Evolutionary conservation across 2,329 filamentous ascomycete genomes (phyloP).

Genomic region (Nothophaeocryptopus gaeumannii): DNA sequence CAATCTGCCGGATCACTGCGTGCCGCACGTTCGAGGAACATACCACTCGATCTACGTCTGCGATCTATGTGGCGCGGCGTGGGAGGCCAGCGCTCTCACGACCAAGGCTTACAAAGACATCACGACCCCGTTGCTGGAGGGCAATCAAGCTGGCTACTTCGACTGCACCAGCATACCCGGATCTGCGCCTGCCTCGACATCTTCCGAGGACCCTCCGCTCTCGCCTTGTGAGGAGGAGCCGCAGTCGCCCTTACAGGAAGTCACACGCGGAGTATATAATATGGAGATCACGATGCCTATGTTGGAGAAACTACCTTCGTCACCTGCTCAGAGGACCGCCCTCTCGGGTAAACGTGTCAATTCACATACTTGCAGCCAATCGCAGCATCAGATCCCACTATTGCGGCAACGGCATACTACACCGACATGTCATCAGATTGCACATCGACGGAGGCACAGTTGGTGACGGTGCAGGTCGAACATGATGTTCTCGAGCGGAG

Average conservation of each 20-base stretch:
- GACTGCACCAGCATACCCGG: background rate
- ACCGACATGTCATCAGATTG: no score
- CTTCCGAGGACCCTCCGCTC: background rate
- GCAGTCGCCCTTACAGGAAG: background rate
- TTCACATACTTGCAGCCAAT: no score
- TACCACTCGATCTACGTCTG: constrained; percentile 14
- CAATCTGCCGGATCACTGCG: constrained; percentile 3
- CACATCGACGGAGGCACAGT: no score
- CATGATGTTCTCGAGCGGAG: no score
- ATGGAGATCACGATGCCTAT: constrained; percentile 9
- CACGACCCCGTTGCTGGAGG: constrained; percentile 7
- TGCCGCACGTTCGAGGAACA: constrained; percentile 9
- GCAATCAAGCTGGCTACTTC: constrained; percentile 7
- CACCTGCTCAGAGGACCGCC: no score
- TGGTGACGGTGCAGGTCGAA: no score
- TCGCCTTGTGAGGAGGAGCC: background rate
- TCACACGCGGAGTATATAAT: constrained; percentile 6
- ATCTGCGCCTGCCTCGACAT: background rate
- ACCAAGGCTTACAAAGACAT: constrained; percentile 11
- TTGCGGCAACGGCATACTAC: no score
- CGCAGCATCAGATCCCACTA: no score
- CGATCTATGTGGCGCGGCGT: constrained; percentile 15
- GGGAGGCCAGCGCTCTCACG: constrained; percentile 12
- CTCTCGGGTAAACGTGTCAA: no score
- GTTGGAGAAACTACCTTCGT: background rate